Evolutionary conservation across 2,329 filamentous ascomycete species (phyloP).

Genomic region (Passalora sequoiae): DNA sequence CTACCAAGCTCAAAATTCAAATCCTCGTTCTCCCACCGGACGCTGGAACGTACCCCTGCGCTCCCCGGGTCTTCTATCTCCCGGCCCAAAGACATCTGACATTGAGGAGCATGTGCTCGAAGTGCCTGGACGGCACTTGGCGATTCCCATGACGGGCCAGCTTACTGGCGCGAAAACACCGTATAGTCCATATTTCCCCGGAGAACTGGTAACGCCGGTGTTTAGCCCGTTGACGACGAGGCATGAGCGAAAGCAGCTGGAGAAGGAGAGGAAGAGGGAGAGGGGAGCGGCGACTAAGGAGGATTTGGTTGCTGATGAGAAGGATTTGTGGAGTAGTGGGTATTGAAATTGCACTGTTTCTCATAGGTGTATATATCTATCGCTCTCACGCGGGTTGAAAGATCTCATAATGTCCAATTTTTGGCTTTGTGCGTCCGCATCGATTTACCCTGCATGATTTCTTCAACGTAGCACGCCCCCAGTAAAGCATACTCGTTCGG

Average conservation of each 20-base stretch:
- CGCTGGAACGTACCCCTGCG: not conserved
- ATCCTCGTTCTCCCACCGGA: conserved; percentile 1
- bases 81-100: conserved; percentile 41
- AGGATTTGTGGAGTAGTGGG: conserved; percentile 55
- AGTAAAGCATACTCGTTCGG: too few relatives aligned
- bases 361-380: not conserved
- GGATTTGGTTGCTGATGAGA: conserved; percentile 55
- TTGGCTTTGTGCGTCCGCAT: not conserved
- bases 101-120: conserved; percentile 6
- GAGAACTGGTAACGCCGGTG: conserved; percentile 67
- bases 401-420: not conserved
- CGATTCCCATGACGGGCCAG: not conserved
- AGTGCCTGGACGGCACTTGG: conserved; percentile 17
- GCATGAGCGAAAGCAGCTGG: conserved; percentile 65
- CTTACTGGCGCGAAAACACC: conserved; percentile 57
- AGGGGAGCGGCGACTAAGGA: conserved; percentile 46
- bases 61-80: conserved; percentile 1
- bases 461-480: too few relatives aligned
- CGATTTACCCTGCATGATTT: not conserved
- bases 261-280: conserved; percentile 55
- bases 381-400: not conserved
- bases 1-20: not conserved
- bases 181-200: conserved; percentile 75
- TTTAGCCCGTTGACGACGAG: conserved; percentile 68
- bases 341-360: conserved; percentile 6